Evolutionary conservation across 2,329 filamentous ascomycete genomes (phyloP), one percentile per base, ranked within the genome.

Genomic region (Diaporthe sp.): DNA sequence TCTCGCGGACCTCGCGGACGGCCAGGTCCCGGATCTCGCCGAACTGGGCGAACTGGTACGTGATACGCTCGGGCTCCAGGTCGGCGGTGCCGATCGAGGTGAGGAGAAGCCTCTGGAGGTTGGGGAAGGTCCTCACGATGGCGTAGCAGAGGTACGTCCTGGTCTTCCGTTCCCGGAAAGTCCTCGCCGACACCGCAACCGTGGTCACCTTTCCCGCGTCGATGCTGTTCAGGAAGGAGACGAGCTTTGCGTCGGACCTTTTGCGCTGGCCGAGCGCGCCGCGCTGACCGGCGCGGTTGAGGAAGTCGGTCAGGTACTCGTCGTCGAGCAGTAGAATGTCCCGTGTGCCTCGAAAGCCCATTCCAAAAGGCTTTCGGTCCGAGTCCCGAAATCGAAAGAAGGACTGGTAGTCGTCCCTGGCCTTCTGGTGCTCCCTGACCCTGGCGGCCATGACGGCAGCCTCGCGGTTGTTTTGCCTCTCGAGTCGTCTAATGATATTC

Each of bases 261-360:
- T 12, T 37, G 37, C 31, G 51, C 49, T 31, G 47, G 22, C n/a
- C 7, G 5, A 22, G 47, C 7, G 34, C 0, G 20, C 25, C 53
- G 55, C 22, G 31, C 39, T 34, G 47, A 39, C 63, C 9, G 28
- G 37, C 28, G 17, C 49, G 71, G 17, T 31, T 39, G 10, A 68
- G 39, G 61, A 58, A 57, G 25, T 55, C 51, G 3, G 31, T 51
- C 4, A 76, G 8, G 65, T 67, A 76, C 5, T 51, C 9, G 28
- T 44, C 25, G 58, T 76, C 75, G 49, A 76, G 72, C 37, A 58
- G 58, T 4, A 72, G 42, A 15, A 39, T 28, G 57, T 72, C 72
- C 1, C 34, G 20, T 20, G 31, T 44, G 2, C 72, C 51, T 12
- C 75, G 65, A 31, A 72, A 72, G 4, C 75, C 75, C 22, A 76